phyloP scores from a whole-genome alignment of 1,284 basidiomycete species.

The Ceratobasidium sp. region DNA sequence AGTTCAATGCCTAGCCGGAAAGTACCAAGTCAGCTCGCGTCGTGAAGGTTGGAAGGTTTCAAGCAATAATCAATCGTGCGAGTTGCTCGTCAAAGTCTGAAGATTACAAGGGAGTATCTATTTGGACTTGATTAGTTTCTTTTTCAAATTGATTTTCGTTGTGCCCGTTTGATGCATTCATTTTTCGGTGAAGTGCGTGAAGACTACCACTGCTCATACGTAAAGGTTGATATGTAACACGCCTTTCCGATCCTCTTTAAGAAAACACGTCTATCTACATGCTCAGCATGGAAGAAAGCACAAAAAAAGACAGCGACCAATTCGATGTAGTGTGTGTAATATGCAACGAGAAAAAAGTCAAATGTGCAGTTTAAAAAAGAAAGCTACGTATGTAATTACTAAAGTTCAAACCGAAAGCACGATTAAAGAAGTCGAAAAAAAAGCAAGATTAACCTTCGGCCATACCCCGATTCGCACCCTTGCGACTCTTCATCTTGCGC shows the following conservation, averaged over 20 bases:
- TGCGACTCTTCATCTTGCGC: constrained; percentile 41
- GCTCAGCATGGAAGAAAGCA: constrained; percentile 10
- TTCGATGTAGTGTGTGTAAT: neutral
- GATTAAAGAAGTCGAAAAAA: too few relatives aligned
- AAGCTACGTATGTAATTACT: too few relatives aligned
- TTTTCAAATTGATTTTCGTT: too few relatives aligned
- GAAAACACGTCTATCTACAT: constrained; percentile 12
- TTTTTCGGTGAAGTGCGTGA: too few relatives aligned
- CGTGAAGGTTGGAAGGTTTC: neutral
- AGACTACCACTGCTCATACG: too few relatives aligned
- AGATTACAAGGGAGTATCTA: too few relatives aligned
- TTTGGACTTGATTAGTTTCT: too few relatives aligned
- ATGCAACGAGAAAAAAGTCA: neutral
- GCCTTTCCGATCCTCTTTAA: neutral
- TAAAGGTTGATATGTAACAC: neutral
- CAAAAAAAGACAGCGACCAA: neutral
- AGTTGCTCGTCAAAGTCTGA: too few relatives aligned
- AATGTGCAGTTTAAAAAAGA: too few relatives aligned
- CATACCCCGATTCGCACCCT: constrained; percentile 43
- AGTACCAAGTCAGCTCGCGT: neutral
- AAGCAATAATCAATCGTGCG: neutral
- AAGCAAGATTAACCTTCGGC: constrained; percentile 20
- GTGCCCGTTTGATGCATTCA: too few relatives aligned
- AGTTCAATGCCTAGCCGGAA: neutral
- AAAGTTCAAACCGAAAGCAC: neutral